Conservation (phyloP, 2,329 filamentous ascomycete species). For the Fusarium acutatum region DNA sequence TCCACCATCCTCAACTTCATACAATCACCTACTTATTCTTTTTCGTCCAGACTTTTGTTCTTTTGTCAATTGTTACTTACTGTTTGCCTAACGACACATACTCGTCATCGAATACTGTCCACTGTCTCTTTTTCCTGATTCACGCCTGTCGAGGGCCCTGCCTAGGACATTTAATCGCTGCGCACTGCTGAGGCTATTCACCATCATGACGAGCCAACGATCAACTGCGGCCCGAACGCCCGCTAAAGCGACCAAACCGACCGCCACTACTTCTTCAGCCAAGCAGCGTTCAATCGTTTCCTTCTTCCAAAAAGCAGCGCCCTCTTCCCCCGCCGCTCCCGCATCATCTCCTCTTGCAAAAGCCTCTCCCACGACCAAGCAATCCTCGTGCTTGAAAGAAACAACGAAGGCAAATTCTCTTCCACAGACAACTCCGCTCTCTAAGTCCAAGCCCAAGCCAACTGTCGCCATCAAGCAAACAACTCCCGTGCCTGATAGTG, state of each 20-base stretch:
- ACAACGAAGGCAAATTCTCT: conserved; percentile 53
- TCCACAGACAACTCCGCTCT: conserved; percentile 55
- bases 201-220: conserved; percentile 45
- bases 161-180: not conserved
- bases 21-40: not conserved
- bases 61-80: not conserved
- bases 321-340: conserved; percentile 45
- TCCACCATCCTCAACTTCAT: not conserved
- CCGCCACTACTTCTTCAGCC: conserved; percentile 43
- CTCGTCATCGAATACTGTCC: not conserved
- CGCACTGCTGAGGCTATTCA: not conserved
- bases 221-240: conserved; percentile 46
- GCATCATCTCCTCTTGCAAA: conserved; percentile 46
- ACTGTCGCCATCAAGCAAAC: conserved; percentile 49
- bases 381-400: conserved; percentile 51
- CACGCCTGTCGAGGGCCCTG: conserved; percentile 1
- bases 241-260: conserved; percentile 44
- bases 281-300: conserved; percentile 56
- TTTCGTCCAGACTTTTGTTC: conserved; percentile 7
- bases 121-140: conserved; percentile 20
- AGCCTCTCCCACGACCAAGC: conserved; percentile 45
- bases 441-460: conserved; percentile 41
- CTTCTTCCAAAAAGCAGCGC: conserved; percentile 56
- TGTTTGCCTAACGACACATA: not conserved
- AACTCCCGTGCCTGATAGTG: conserved; percentile 84